Evolutionary conservation across 306 rosid genomes (phyloP), one percentile per base, ranked within the genome.

Genomic region (Dalbergia cochinchinensis): DNA sequence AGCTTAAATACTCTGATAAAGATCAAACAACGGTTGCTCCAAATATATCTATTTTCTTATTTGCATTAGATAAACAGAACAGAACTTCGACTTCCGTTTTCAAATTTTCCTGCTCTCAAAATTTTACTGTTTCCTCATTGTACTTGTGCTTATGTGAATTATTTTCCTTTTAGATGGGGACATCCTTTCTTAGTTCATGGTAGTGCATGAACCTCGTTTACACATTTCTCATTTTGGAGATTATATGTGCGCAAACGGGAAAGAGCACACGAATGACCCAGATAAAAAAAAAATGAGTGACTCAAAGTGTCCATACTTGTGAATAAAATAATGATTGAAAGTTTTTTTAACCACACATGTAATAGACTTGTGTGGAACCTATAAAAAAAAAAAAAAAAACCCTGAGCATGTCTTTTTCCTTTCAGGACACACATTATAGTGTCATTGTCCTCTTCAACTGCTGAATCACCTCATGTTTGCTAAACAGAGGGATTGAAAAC

Each of bases 31-130:
- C 8, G 20, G 5, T 20, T 39, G 11, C 20, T 51, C 59, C 66
- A 53, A 63, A 63, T 71, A 51, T 50, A 61, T 37, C 44, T 34
- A 8, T 34, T 47, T 20, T 60, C 61, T 77, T 51, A 14, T 31
- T 0, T 11, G 22, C 37, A 48, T 54, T 1, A 10, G 19, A 75
- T 76, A 64, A 48, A 50, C 53, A 33, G 62, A 48, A 62, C 64
- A 3, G 11, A 8, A 35, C 5, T 69, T 15, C 39, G 12, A 48
- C 50, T 63, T 20, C 70, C 42, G 16, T 34, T 64, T 64, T 76
- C 39, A 12, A 33, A 3, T 48, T 48, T 34, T 35, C 12, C 41
- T 3, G 2, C 19, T 47, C 18, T 47, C 15, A 69, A 13, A 20
- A 78, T 18, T 59, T 68, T 44, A 47, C 48, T 48, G 37, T 15